phyloP scores from a whole-genome alignment of 345 rosid species.

The Euclidium syriacum region DNA sequence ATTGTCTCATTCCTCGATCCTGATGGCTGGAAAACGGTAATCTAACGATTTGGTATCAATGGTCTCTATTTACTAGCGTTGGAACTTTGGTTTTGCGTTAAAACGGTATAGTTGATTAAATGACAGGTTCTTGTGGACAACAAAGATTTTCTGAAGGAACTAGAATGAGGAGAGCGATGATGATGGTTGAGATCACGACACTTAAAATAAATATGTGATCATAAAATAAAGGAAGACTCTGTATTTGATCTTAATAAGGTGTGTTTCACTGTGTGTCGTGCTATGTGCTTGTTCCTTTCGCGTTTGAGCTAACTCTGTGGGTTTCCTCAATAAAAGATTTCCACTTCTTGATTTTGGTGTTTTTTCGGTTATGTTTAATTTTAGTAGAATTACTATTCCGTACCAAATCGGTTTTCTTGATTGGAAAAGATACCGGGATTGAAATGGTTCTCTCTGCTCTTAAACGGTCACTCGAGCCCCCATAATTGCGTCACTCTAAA shows the following conservation, averaged over 20 bases:
- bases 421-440: no score
- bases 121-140: slow-evolving; percentile 89
- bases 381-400: not conserved
- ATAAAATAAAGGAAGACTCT: not conserved
- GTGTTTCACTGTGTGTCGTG: slow-evolving; percentile 13
- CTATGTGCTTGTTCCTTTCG: not conserved
- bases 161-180: slow-evolving; percentile 30
- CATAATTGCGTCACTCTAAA: no score
- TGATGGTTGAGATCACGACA: slow-evolving; percentile 5
- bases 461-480: no score
- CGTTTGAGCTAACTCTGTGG: not conserved
- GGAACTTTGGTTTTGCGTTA: not conserved
- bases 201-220: slow-evolving; percentile 12
- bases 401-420: slow-evolving; percentile 7
- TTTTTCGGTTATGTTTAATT: not conserved
- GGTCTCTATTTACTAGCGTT: not conserved
- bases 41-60: not conserved
- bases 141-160: slow-evolving; percentile 86
- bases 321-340: not conserved
- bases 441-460: no score
- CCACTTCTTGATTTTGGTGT: slow-evolving; percentile 1
- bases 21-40: slow-evolving; percentile 95
- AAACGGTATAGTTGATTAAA: not conserved
- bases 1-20: slow-evolving; percentile 81
- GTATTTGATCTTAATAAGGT: not conserved